Evolutionary conservation across 768 basidiomycete genomes (phyloP), one percentile per base, ranked within the genome.

Genomic region (Trametes cinnabarina): DNA sequence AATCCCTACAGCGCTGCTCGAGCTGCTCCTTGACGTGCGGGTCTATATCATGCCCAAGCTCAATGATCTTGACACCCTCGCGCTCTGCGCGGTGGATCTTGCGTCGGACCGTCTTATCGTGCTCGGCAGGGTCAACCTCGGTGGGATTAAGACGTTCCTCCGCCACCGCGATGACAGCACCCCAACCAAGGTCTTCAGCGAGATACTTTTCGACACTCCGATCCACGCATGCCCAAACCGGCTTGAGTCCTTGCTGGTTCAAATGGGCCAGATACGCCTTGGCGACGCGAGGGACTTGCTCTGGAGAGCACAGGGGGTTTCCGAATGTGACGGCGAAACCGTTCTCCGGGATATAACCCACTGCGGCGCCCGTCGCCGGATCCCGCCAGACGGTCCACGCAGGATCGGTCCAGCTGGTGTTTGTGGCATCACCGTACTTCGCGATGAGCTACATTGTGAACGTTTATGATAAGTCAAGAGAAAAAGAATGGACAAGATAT

Each of bases 391-490:
- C 72, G 19, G 74, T 69, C 72, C 73, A 77, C 61, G 68, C 73
- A 42, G 63, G 79, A 74, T 91, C 87, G 9, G 87, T 76, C 86
- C 86, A 90, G 9, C 86, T 81, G 0, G 86, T 90, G 40, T 86
- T 80, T 51, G 82, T 82, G 7, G 84, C 82, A 32, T 87, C 86
- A 17, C 87, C 86, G 61, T 88, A 82, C 49, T 77, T 74, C 4
- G 85, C 86, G 44, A 87, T 81, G 60, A 89, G 76, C 61, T 73
- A 12, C 30, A 12, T 7, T 7, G 6, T 6, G 43, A 6, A 51
- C 40, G 17, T 42, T n/a, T 22, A 51, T 40, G 28, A 23, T 14
- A 22, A 23, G 28, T 47, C 32, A 35, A 8, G 4, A 30, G 5
- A 22, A n/a, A 3, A 43, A 19, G 46, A n/a, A 0, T 28, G 15